Evolutionary conservation across 371 early-diverging fungal species (phyloP), one percentile per base, ranked within the genome.

Genomic region (Nematocida sp.): DNA sequence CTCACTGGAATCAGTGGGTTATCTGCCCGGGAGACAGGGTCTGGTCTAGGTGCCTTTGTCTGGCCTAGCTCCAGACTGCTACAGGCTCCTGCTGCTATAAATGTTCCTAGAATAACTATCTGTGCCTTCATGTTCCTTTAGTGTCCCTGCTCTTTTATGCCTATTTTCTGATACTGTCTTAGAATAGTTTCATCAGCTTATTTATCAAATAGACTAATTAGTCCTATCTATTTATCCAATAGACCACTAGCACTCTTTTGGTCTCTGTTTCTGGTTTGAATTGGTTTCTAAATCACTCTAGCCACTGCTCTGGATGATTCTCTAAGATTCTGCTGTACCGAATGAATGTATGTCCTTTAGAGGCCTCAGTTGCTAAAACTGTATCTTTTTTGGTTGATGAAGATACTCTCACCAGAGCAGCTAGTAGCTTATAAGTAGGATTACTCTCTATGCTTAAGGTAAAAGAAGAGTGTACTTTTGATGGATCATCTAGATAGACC

Each of bases 301-400:
- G n/a, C n/a, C n/a, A n/a, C n/a, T n/a, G n/a, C n/a, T n/a, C n/a
- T n/a, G n/a, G n/a, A n/a, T n/a, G n/a, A n/a, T 55, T 60, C 11
- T 29, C 0, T 23, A 70, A 70, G 25, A 70, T 60, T 32, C 74
- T 46, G 9, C 11, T 41, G 52, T 46, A 70, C 29, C 32, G 37
- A 13, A 48, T n/a, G 31, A 70, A 70, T 27, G 55, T 46, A 1
- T n/a, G 29, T 17, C n/a, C 5, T 38, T 17, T 41, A 5, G 13
- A 35, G 35, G 15, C 15, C n/a, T n/a, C 11, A 3, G 60, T 34
- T 1, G n/a, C 32, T 3, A 58, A 3, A 40, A 70, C 60, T 60
- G 41, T 66, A 11, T 55, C 74, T 31, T 70, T 70, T 43, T 70
- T 70, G 2, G 74, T 51, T 7, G 74, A 70, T 13, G 74, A 70